Evolutionary conservation across 2,329 filamentous ascomycete genomes (phyloP), one percentile per base, ranked within the genome.

Genomic region (Verticillium albo-atrum): DNA sequence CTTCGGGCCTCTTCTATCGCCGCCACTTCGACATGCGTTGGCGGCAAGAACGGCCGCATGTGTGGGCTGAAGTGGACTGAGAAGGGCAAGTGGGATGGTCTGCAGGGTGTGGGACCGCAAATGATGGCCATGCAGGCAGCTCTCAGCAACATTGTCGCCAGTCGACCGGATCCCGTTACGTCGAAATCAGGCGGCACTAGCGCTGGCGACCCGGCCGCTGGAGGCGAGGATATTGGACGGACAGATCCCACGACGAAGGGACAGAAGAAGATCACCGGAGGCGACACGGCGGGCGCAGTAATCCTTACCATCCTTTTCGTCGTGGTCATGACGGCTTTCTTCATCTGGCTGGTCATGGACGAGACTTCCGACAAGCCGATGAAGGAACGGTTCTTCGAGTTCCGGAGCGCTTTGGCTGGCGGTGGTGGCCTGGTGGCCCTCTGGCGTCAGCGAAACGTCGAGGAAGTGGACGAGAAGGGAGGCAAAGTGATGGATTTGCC

Each of bases 121-220:
- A 90, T 91, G 88, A 80, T 84, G 1, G 86, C 84, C 2, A 75
- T 90, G 70, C 85, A 89, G 67, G 78, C 89, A 10, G 81, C 89
- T 6, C 79, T 90, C 53, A 81, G 82, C 37, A 87, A 84, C 65
- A 77, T 88, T 70, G 82, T 89, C 55, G 65, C 77, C 35, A 62
- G 77, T 6, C 73, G 74, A 10, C 59, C 66, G 0, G 68, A 72
- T 1, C 54, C 62, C 6, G 73, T 81, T 47, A 83, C 80, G 4
- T 71, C 77, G 27, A 66, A 74, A 4, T 84, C 74, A 1, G 88
- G 88, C 56, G 88, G 88, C 26, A 89, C 79, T 15, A 84, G 81
- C 62, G 68, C 71, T 50, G 79, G 81, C 15, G 70, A 82, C 59
- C 75, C 80, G 3, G 69, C 70, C 5, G 77, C 74, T 7, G 82